Percentiles rank a stretch among this genome's conserved stretches.
Conservation (phyloP, 768 basidiomycete species). For the Xerocomellus chrysenteron region DNA sequence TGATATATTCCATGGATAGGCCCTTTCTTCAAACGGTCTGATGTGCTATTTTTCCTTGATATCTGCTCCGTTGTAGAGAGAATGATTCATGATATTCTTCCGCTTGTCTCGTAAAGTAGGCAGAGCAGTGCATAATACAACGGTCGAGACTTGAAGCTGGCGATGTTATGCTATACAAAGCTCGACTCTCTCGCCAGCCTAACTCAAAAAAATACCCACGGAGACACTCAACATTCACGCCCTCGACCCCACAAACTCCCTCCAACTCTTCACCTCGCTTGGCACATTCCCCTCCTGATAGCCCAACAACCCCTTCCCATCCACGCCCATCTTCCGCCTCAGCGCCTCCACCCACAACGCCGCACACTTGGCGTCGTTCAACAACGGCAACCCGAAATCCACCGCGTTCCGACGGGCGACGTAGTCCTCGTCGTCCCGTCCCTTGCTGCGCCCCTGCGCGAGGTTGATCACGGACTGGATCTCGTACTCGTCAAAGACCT, state of each 20-base stretch:
- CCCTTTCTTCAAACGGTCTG: no score
- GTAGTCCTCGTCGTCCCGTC: slow-evolving; percentile 89
- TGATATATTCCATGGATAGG: no score
- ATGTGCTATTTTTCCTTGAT: no score
- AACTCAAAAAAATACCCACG: not conserved
- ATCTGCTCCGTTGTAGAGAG: no score
- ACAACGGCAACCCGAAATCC: slow-evolving; percentile 89
- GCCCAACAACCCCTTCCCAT: slow-evolving; percentile 57
- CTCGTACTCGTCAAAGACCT: slow-evolving; percentile 92
- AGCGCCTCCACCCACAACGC: slow-evolving; percentile 89
- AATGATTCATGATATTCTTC: no score
- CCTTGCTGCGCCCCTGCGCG: slow-evolving; percentile 71
- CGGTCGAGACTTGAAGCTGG: no score
- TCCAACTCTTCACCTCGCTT: slow-evolving; percentile 89
- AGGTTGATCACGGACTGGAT: slow-evolving; percentile 96
- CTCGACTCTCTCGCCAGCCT: slow-evolving; percentile 5
- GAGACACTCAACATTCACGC: slow-evolving; percentile 37
- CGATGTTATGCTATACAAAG: no score
- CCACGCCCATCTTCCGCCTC: slow-evolving; percentile 77
- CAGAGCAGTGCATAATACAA: no score
- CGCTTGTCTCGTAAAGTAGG: no score
- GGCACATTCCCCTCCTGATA: slow-evolving; percentile 90
- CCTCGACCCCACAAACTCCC: slow-evolving; percentile 77
- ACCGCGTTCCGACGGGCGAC: slow-evolving; percentile 96
- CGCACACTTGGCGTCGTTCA: slow-evolving; percentile 89